phyloP scores from a whole-genome alignment of 2,329 filamentous ascomycete species.

The Fusarium palustre region DNA sequence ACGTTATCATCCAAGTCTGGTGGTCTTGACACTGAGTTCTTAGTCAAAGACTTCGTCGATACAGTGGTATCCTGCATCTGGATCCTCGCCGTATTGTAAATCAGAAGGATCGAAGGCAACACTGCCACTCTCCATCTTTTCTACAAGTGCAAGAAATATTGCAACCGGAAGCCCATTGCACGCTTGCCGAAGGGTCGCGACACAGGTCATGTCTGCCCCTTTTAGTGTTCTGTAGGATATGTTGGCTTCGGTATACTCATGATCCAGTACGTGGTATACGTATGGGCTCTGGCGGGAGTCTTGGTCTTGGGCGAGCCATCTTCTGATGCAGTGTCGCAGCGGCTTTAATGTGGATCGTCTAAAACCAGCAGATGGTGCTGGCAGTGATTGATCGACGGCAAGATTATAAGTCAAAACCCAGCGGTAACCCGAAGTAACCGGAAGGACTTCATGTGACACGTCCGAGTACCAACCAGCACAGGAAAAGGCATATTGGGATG shows the following conservation, averaged over 20 bases:
- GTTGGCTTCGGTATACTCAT: constrained; percentile 52
- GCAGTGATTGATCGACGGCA: constrained; percentile 32
- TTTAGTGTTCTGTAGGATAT: constrained; percentile 49
- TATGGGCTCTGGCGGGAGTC: constrained; percentile 5
- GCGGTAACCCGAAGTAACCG: constrained; percentile 60
- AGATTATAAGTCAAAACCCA: constrained; percentile 67
- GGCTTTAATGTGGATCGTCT: constrained; percentile 1
- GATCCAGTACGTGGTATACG: constrained; percentile 50
- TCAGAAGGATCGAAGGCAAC: not conserved
- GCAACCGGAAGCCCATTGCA: constrained; percentile 47
- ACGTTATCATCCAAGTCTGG: constrained; percentile 46
- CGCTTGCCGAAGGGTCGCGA: constrained; percentile 43
- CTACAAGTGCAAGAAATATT: constrained; percentile 50
- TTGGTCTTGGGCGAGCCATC: constrained; percentile 43
- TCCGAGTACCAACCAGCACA: constrained; percentile 61
- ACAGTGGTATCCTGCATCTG: constrained; percentile 13
- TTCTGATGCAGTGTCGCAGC: constrained; percentile 41
- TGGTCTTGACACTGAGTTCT: constrained; percentile 31
- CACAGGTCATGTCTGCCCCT: constrained; percentile 41
- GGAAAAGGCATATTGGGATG: constrained; percentile 42
- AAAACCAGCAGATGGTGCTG: constrained; percentile 40
- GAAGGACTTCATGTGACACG: constrained; percentile 63
- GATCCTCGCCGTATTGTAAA: constrained; percentile 7
- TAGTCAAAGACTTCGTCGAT: constrained; percentile 29
- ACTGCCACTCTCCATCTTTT: constrained; percentile 46